Evolutionary conservation across 495 filamentous ascomycete species (phyloP).

Genomic region (Astrothelium subdiscretum): DNA sequence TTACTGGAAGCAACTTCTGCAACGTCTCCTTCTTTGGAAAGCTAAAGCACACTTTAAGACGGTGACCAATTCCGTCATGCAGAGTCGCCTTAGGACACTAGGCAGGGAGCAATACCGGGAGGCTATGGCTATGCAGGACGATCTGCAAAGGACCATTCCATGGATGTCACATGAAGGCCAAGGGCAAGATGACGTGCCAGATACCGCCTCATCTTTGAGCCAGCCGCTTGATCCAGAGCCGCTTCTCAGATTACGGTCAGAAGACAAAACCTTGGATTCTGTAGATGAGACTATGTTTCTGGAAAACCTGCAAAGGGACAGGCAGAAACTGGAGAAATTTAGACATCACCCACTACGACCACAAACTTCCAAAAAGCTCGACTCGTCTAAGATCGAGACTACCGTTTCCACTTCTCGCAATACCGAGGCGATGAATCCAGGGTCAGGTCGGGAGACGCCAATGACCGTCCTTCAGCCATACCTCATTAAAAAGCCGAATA

Average conservation of each 20-base stretch:
- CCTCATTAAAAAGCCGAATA: neutral
- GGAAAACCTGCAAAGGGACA: conserved; percentile 47
- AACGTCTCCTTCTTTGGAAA: conserved; percentile 79
- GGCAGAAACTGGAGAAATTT: conserved; percentile 53
- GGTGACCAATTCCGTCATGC: conserved; percentile 67
- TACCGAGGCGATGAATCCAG: neutral
- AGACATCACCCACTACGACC: conserved; percentile 57
- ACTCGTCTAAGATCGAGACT: neutral
- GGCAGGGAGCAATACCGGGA: conserved; percentile 58
- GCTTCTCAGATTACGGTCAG: conserved; percentile 51
- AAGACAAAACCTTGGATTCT: conserved; percentile 54
- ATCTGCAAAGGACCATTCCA: conserved; percentile 7
- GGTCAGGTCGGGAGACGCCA: neutral
- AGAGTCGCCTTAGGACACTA: conserved; percentile 56
- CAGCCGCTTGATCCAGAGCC: conserved; percentile 57
- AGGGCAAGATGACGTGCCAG: neutral
- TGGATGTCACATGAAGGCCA: conserved; percentile 15
- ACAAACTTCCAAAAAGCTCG: conserved; percentile 11
- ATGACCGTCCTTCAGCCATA: neutral
- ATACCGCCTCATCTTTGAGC: neutral
- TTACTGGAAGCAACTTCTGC: conserved; percentile 90
- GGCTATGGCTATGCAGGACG: conserved; percentile 34
- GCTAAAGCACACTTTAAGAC: conserved; percentile 75
- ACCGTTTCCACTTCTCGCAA: neutral
- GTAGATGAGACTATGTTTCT: conserved; percentile 54